Conservation (phyloP, 2,329 filamentous ascomycete genomes). For the Hawksworthiomyces lignivorus region DNA sequence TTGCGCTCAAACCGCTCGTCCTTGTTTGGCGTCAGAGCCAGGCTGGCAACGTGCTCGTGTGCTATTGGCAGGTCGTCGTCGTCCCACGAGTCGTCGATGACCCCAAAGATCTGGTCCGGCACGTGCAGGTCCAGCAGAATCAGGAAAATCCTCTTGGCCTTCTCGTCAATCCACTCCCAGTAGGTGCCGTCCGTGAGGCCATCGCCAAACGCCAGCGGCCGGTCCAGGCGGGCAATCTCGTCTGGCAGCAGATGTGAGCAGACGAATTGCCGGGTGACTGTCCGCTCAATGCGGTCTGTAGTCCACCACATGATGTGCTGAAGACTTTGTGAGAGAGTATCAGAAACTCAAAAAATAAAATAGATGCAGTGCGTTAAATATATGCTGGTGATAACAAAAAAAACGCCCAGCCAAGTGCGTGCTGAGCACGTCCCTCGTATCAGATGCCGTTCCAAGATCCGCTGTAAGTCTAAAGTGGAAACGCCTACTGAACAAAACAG, state of each 20-base stretch:
- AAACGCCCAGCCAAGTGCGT: too few relatives aligned
- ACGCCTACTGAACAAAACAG: too few relatives aligned
- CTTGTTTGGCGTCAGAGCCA: slow-evolving; percentile 50
- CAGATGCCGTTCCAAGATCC: too few relatives aligned
- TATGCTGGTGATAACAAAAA: too few relatives aligned
- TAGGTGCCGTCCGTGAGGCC: slow-evolving; percentile 66
- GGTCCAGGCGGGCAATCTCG: slow-evolving; percentile 55
- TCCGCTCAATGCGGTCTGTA: slow-evolving; percentile 58
- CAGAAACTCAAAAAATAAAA: too few relatives aligned
- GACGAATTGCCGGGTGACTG: slow-evolving; percentile 62
- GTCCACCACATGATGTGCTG: slow-evolving; percentile 62
- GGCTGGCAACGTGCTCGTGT: slow-evolving; percentile 55
- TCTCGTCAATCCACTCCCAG: slow-evolving; percentile 67
- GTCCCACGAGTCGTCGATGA: slow-evolving; percentile 70
- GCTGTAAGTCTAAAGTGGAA: too few relatives aligned
- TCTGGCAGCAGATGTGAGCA: slow-evolving; percentile 54
- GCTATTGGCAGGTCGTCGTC: slow-evolving; percentile 67
- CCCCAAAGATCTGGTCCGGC: slow-evolving; percentile 65
- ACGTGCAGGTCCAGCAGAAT: slow-evolving; percentile 62
- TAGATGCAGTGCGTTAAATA: too few relatives aligned
- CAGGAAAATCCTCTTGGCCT: slow-evolving; percentile 62
- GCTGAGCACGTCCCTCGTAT: too few relatives aligned
- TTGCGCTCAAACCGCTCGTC: slow-evolving; percentile 58
- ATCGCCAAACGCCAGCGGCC: slow-evolving; percentile 59
- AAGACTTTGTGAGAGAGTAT: too few relatives aligned